Base-by-base conservation (phyloP, 306 rosid genomes). In the apple (Malus domestica) region DNA sequence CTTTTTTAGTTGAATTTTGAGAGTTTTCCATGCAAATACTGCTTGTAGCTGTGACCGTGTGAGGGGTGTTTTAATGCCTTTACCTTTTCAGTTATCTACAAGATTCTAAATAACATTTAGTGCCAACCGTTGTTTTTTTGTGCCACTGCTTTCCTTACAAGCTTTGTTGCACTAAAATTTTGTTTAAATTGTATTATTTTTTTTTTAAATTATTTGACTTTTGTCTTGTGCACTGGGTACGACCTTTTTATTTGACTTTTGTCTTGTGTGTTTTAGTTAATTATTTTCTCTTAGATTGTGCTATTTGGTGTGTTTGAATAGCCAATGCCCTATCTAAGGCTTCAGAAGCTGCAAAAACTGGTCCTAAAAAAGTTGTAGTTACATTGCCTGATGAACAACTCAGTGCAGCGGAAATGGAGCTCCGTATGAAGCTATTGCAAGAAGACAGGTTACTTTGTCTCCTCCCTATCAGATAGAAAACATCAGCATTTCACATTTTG, bases 401-500 rank as follows among this genome's bases (percentile, higher is more conserved):
- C 61, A 89, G 97, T 70, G 40, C 90, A 27, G 78, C 85, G 54
- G 99, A 90, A 79, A 82, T 95, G 92, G 81, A 86, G 73, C 92
- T 87, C 29, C 87, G 99, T 65, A 90, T 95, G 77, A 95, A 88
- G 83, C 86, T 92, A 77, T 79, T 95, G 86, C 93, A 83, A 84
- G 92, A 95, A 66, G 88, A 92, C 87, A 90, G 97, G 99, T 92
- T 85, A 75, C 33, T 49, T 72, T 40, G 51, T 80, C 73, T 74
- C 33, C 52, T 71, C 12, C 66, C 67, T 38, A 71, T 60, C 57
- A 52, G 68, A 61, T 23, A 33, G 16, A 46, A 74, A 64, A 32
- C 18, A 60, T 32, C 52, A 63, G 73, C 10, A 19, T 22, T 19
- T 44, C 23, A 40, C 44, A 30, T 29, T 49, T 42, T 29, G 10